Conservation (phyloP, 1,284 basidiomycete genomes). For the Moesziomyces globuligerus region DNA sequence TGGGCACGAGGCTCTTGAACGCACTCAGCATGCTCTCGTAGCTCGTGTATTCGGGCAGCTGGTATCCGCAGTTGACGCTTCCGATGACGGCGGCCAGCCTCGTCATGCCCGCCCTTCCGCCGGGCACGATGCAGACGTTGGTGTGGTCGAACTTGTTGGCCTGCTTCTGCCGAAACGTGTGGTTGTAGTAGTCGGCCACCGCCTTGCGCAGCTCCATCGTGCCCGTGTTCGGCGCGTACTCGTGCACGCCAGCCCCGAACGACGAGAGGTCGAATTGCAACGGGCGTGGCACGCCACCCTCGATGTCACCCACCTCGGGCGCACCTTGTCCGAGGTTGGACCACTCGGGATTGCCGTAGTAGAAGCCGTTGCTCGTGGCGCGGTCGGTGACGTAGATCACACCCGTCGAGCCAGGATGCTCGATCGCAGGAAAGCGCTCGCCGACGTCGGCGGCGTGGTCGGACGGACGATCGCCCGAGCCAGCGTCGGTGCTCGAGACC, state of each 20-base stretch:
- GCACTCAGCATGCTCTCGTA: slow-evolving; percentile 79
- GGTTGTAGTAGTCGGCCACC: slow-evolving; percentile 73
- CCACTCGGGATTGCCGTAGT: slow-evolving; percentile 51
- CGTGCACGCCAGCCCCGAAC: slow-evolving; percentile 73
- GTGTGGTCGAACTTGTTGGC: slow-evolving; percentile 84
- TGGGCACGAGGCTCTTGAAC: slow-evolving; percentile 82
- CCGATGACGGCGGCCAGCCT: slow-evolving; percentile 90
- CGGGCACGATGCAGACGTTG: slow-evolving; percentile 88
- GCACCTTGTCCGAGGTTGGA: slow-evolving; percentile 56
- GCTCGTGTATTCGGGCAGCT: slow-evolving; percentile 84
- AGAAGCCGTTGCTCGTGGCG: slow-evolving; percentile 56
- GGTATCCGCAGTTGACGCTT: slow-evolving; percentile 75
- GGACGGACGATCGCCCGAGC: too few relatives aligned
- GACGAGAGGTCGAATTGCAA: slow-evolving; percentile 73
- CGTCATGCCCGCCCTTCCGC: slow-evolving; percentile 85
- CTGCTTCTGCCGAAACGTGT: slow-evolving; percentile 83
- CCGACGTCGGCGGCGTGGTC: slow-evolving; percentile 12
- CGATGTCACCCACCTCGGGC: slow-evolving; percentile 75
- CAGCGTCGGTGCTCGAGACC: slow-evolving; percentile 13
- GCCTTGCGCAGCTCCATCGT: slow-evolving; percentile 73
- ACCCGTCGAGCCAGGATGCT: slow-evolving; percentile 69
- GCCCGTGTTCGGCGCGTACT: slow-evolving; percentile 92
- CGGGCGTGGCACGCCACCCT: slow-evolving; percentile 77
- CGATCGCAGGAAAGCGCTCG: slow-evolving; percentile 50
- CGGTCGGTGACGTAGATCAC: slow-evolving; percentile 71